These are phyloP conservation scores for Lippia alba DNA, from an alignment of 305 asterid genomes.

Conservation along the genomic window DNA sequence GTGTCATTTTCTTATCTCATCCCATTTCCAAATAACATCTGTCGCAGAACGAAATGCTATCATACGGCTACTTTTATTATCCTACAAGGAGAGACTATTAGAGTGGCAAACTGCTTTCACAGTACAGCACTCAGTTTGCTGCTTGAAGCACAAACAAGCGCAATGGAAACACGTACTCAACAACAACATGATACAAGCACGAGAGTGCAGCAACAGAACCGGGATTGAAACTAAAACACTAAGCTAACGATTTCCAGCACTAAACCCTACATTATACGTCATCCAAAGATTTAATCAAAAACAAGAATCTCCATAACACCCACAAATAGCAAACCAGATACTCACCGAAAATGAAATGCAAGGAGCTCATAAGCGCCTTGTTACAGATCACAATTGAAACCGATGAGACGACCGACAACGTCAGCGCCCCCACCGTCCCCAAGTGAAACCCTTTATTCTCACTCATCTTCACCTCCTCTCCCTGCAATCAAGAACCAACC, in stretches of 20 bases:
- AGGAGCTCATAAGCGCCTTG: slow-evolving; percentile 85
- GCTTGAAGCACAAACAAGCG: slow-evolving; percentile 13
- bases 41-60: not conserved
- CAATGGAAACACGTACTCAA: not conserved
- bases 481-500: slow-evolving; percentile 32
- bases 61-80: not conserved
- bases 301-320: not conserved
- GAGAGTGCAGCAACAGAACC: not conserved
- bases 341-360: slow-evolving; percentile 83
- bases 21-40: slow-evolving; percentile 4
- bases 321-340: slow-evolving; percentile 3
- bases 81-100: not conserved
- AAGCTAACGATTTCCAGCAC: not conserved
- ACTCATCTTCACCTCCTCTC: slow-evolving; percentile 49
- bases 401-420: slow-evolving; percentile 87
- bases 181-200: not conserved
- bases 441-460: slow-evolving; percentile 73
- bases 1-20: slow-evolving; percentile 13
- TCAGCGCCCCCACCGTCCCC: slow-evolving; percentile 90
- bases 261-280: not conserved
- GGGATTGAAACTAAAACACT: not conserved
- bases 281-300: not conserved
- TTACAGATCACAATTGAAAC: slow-evolving; percentile 92
- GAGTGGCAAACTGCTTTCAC: not conserved
- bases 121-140: slow-evolving; percentile 14